These are phyloP conservation scores for Penicillium polonicum DNA, from an alignment of 2,329 filamentous ascomycete genomes.

Conservation along the genomic window DNA sequence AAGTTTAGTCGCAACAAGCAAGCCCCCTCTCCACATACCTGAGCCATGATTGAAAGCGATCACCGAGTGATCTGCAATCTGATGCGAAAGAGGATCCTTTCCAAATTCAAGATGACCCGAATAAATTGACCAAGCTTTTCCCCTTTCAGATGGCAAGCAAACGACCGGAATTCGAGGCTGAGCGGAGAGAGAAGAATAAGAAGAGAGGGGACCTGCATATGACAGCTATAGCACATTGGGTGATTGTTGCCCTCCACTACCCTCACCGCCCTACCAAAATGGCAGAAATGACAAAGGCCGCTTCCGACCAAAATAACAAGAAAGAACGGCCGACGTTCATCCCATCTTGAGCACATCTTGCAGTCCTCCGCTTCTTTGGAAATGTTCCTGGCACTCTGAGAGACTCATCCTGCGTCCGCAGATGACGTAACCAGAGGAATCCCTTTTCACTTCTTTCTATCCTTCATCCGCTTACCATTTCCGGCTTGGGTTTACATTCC, in stretches of 20 bases:
- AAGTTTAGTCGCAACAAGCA: not conserved
- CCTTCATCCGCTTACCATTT: constrained; percentile 19
- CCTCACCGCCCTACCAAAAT: constrained; percentile 21
- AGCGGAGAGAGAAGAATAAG: not conserved
- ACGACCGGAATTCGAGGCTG: not conserved
- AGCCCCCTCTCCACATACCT: constrained; percentile 20
- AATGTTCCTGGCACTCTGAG: constrained; percentile 12
- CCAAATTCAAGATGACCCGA: no score
- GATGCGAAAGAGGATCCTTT: not conserved
- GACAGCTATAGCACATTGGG: constrained; percentile 11
- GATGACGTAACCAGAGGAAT: constrained; percentile 8
- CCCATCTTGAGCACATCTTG: not conserved
- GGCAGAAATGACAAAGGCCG: constrained; percentile 21
- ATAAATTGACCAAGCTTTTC: not conserved
- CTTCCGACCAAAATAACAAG: constrained; percentile 25
- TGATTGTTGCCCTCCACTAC: constrained; percentile 28
- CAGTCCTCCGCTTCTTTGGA: constrained; percentile 2
- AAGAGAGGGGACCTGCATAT: constrained; percentile 3
- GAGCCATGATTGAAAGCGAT: constrained; percentile 24
- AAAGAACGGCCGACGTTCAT: constrained; percentile 6
- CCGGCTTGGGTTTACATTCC: constrained; percentile 27
- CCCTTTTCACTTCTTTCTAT: constrained; percentile 6
- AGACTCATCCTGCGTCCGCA: constrained; percentile 9
- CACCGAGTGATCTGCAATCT: not conserved
- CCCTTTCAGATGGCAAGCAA: not conserved